Evolutionary conservation across 2,329 filamentous ascomycete species (phyloP), one percentile per base, ranked within the genome.

Genomic region (Fusarium irregulare): DNA sequence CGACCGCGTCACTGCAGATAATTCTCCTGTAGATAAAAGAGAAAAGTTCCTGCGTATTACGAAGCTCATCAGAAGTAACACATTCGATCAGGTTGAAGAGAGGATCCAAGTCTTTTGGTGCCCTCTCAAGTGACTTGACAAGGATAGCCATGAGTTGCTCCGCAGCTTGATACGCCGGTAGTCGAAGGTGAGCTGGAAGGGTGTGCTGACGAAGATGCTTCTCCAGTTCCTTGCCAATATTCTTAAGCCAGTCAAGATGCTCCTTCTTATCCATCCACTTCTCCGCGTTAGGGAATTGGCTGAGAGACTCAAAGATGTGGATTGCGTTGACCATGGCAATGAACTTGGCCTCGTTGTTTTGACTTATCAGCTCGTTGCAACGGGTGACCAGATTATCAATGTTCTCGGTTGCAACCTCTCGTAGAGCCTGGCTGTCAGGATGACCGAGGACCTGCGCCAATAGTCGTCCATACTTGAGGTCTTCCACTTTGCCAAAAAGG

Each of bases 81-180:
- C 91, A 90, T 71, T 97, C 93, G 41, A 98, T 89, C 27, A 98
- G 81, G 64, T 90, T 89, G 74, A 98, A 96, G 42, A 99, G 87
- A 70, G 92, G 89, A 74, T 98, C 94, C 21, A 96, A 79, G 71
- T 97, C 93, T 71, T 89, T 88, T 0, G 92, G 89, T 48, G 92
- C 90, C 60, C 91, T 87, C 60, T 90, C 86, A 21, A 99, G 83
- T 64, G 96, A 93, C 63, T 90, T 91, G 7, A 93, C 93, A 75
- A 98, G 89, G 57, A 98, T 91, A 20, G 87, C 84, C 87, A 97
- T 94, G 64, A 97, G 83, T 76, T 97, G 93, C 72, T 98, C 93
- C 6, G 92, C 91, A 30, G 93, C 92, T 80, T 99, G 96, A 73
- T 97, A 92, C 9, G 93, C 93, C 8, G 94, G 91, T 37, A 99